A percentile compares a stretch with the other conserved stretches of the same genome.
These are phyloP conservation scores for Sporothrix mexicana DNA, from an alignment of 2,329 filamentous ascomycete species.

Conservation along the genomic window DNA sequence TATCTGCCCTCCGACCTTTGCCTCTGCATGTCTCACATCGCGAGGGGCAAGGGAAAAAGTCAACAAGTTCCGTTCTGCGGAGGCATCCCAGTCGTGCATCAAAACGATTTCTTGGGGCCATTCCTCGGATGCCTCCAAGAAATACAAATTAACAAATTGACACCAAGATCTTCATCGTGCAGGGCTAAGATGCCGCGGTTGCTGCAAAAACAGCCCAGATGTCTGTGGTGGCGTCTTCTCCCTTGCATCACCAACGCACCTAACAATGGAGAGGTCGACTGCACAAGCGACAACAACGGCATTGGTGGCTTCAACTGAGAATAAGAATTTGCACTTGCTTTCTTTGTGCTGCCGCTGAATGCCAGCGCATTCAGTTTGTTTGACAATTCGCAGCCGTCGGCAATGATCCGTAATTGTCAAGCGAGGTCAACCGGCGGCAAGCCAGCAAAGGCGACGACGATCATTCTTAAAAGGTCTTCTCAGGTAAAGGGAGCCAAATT, in stretches of 20 bases:
- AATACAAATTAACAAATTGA: background rate
- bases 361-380: too few species aligned
- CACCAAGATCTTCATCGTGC: conserved; percentile 26
- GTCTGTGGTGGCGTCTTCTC: background rate
- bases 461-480: background rate
- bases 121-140: background rate
- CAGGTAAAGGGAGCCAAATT: background rate
- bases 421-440: background rate
- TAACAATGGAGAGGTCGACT: background rate
- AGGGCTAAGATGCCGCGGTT: background rate
- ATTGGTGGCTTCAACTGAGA: too few species aligned
- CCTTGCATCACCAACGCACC: conserved; percentile 20
- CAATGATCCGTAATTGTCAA: background rate
- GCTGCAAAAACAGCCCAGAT: conserved; percentile 3
- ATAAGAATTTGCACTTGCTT: too few species aligned
- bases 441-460: background rate
- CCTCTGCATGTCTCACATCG: conserved; percentile 21
- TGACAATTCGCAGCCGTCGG: background rate
- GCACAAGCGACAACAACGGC: background rate
- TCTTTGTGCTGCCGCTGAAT: too few species aligned
- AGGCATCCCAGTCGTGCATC: background rate
- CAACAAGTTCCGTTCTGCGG: background rate
- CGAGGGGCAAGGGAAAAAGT: background rate
- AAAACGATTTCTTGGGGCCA: background rate
- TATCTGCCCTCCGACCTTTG: too few species aligned